Evolutionary conservation across 2,329 filamentous ascomycete genomes (phyloP).

Genomic region (Penicillium sp.): DNA sequence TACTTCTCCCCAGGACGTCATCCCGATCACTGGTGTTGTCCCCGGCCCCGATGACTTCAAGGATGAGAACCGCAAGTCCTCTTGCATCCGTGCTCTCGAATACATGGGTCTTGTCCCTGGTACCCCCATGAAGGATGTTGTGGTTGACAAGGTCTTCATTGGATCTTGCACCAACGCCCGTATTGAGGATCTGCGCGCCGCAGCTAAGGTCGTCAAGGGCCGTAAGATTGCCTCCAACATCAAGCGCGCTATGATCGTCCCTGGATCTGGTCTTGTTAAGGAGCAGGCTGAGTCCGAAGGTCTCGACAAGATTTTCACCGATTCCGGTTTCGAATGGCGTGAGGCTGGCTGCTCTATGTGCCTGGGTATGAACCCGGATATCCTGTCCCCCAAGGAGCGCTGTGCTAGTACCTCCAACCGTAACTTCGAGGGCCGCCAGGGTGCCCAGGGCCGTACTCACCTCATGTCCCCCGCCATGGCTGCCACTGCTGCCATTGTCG

Average conservation of each 20-base stretch:
- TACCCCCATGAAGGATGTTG: conserved; percentile 87
- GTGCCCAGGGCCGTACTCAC: conserved; percentile 85
- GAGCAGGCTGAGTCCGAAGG: conserved; percentile 86
- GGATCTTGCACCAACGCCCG: conserved; percentile 96
- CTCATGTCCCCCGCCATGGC: conserved; percentile 98
- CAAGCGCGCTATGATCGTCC: conserved; percentile 93
- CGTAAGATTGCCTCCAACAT: conserved; percentile 83
- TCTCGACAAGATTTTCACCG: conserved; percentile 84
- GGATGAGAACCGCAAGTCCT: conserved; percentile 73
- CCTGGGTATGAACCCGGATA: conserved; percentile 98
- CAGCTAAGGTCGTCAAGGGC: conserved; percentile 81
- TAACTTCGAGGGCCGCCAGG: conserved; percentile 96
- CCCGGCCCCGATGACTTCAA: conserved; percentile 85
- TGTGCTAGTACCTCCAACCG: conserved; percentile 95
- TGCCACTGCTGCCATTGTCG: conserved; percentile 82
- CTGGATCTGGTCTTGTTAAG: conserved; percentile 92
- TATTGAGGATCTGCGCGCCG: conserved; percentile 90
- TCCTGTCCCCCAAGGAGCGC: conserved; percentile 84
- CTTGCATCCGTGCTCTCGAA: conserved; percentile 77
- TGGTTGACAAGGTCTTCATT: conserved; percentile 94
- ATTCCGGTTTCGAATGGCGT: conserved; percentile 95
- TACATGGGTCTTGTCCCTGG: conserved; percentile 93
- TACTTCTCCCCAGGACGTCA: conserved; percentile 90
- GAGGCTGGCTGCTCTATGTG: conserved; percentile 99
- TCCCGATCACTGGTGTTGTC: conserved; percentile 89